phyloP scores from a whole-genome alignment of 805 yeast species.

The Vanderwaltozyma verrucispora region DNA sequence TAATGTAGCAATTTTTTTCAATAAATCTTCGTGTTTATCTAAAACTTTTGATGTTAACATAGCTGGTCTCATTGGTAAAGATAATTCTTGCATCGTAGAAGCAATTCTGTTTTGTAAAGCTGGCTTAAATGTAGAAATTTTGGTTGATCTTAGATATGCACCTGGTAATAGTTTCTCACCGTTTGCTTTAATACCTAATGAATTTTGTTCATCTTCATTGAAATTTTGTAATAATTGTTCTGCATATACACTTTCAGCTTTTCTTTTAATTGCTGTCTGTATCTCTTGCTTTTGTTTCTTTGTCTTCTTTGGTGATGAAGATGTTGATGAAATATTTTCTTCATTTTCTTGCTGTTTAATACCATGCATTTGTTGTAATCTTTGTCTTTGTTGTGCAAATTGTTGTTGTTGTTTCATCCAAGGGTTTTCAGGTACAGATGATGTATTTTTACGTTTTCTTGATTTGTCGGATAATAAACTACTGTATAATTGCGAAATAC shows the following conservation, averaged over 20 bases:
- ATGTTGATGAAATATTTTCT: conserved; percentile 3
- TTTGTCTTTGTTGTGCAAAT: conserved; percentile 29
- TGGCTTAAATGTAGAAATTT: conserved; percentile 70
- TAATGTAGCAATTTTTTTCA: conserved; percentile 57
- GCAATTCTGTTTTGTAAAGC: conserved; percentile 53
- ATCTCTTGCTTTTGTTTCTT: conserved; percentile 25
- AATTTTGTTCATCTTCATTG: conserved; percentile 68
- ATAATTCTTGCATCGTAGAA: conserved; percentile 64
- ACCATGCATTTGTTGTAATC: conserved; percentile 24
- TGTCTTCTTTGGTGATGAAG: conserved; percentile 11
- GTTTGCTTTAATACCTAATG: conserved; percentile 74
- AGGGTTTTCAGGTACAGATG: conserved; percentile 35
- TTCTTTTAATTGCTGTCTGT: conserved; percentile 23
- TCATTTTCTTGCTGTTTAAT: conserved; percentile 3
- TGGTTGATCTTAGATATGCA: conserved; percentile 69
- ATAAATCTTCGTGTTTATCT: conserved; percentile 63
- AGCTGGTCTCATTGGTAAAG: conserved; percentile 69
- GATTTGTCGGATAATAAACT: conserved; percentile 62
- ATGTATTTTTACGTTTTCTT: conserved; percentile 38
- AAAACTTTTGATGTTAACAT: conserved; percentile 79
- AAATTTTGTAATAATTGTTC: conserved; percentile 32
- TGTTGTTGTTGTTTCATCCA: conserved; percentile 35
- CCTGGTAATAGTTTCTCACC: conserved; percentile 67
- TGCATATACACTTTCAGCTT: conserved; percentile 27
- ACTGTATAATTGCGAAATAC: conserved; percentile 76